Evolutionary conservation across 139 green algal species (phyloP), one percentile per base, ranked within the genome.

Genomic region (Asterochloris sp.): DNA sequence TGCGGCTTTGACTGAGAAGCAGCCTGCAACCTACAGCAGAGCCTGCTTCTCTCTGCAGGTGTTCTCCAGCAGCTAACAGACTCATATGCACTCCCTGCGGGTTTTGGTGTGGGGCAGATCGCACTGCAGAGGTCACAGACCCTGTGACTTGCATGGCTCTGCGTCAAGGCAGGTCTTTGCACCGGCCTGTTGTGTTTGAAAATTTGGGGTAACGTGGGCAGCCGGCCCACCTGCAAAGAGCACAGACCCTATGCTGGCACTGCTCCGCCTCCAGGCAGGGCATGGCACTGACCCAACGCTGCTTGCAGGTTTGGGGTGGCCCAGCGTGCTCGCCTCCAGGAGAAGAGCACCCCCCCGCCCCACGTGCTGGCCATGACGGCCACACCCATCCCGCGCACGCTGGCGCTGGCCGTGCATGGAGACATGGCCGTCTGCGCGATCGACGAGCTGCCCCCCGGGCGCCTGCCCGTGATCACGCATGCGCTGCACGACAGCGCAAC

Each of bases 331-430:
- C 67, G 73, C 68, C 90, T 98, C 78, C 74, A 79, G 29, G 78
- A 81, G 76, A 92, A 93, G 79, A 73, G 73, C 14, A 71, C 10
- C 9, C 81, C 88, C n/a, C 71, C 89, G 0, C 95, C 96, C 0
- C 96, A 99, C 84, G 84, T 98, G 26, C 90, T 99, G 71, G 87
- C 92, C 85, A 98, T 98, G 96, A 95, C 91, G 0, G 97, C 97
- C 23, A 99, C 97, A 10, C 97, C 97, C 87, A 99, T 99, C 77
- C 97, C 97, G 0, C 90, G 97, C 76, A 98, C 93, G 15, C 85
- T 98, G 29, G 96, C 96, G 11, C 90, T 98, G 60, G 89, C 92
- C 0, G 68, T 87, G 15, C 88, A 94, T 62, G 95, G 94, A 10
- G 90, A 94, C 83, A 89, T 95, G 80, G 81, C 76, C 14, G 82